Evolutionary conservation across 2,329 filamentous ascomycete species (phyloP).

Genomic region (Claviceps purpurea): DNA sequence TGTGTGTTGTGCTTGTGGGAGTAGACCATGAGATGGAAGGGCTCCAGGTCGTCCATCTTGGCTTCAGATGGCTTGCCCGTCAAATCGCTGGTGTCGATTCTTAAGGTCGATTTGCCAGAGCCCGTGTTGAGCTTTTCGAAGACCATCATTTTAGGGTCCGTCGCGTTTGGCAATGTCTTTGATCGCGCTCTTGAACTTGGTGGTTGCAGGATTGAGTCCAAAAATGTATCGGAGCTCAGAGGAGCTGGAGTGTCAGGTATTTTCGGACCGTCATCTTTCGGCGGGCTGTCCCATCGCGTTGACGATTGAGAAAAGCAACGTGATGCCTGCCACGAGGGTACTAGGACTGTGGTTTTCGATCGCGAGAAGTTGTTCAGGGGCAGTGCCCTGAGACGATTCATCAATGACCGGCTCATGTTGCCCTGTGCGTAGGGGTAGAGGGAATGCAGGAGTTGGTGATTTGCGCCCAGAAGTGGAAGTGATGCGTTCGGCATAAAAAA

Average conservation of each 20-base stretch:
- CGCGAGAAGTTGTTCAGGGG: slow-evolving; percentile 16
- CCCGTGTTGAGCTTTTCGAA: slow-evolving; percentile 21
- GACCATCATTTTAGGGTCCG: slow-evolving; percentile 25
- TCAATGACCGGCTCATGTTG: slow-evolving; percentile 31
- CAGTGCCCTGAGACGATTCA: slow-evolving; percentile 29
- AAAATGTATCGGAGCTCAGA: slow-evolving; percentile 16
- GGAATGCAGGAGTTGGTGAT: not conserved
- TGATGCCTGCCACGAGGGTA: slow-evolving; percentile 11
- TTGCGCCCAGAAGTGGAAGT: too few relatives aligned
- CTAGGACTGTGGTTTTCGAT: slow-evolving; percentile 11
- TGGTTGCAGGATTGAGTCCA: slow-evolving; percentile 22
- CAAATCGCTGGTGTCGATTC: slow-evolving; percentile 20
- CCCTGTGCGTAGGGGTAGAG: slow-evolving; percentile 8
- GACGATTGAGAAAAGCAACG: slow-evolving; percentile 29
- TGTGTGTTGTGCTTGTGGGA: slow-evolving; percentile 90
- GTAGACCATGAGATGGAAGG: slow-evolving; percentile 80
- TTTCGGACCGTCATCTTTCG: slow-evolving; percentile 11
- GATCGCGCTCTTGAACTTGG: slow-evolving; percentile 9
- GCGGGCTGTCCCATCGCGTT: slow-evolving; percentile 14
- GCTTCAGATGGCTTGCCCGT: slow-evolving; percentile 11
- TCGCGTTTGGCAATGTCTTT: slow-evolving; percentile 15
- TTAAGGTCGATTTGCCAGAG: slow-evolving; percentile 13
- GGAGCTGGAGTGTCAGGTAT: slow-evolving; percentile 8
- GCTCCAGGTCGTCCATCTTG: slow-evolving; percentile 34
- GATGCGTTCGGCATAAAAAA: slow-evolving; percentile 1